These are phyloP conservation scores for Agaricales sp. DNA, from an alignment of 1,284 basidiomycete genomes.

Conservation along the genomic window DNA sequence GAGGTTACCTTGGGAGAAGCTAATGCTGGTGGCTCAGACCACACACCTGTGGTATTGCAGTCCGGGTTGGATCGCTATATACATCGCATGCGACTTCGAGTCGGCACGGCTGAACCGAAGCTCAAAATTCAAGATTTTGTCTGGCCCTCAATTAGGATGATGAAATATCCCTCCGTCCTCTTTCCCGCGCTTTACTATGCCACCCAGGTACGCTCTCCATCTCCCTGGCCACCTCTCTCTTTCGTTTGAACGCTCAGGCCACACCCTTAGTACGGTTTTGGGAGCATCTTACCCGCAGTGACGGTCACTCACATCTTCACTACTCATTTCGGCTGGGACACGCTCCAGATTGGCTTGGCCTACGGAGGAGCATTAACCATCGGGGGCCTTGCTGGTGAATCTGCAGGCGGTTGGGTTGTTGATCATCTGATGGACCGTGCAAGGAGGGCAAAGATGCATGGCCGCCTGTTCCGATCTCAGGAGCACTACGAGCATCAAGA, in stretches of 20 bases:
- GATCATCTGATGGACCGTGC: neutral
- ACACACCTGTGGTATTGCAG: neutral
- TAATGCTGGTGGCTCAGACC: neutral
- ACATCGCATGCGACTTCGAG: neutral
- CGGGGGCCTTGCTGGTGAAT: neutral
- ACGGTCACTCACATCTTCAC: slow-evolving; percentile 1
- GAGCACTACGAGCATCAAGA: neutral
- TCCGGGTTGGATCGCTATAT: neutral
- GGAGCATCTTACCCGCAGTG: neutral
- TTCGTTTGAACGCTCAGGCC: neutral
- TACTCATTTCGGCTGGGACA: neutral
- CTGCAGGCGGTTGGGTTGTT: neutral
- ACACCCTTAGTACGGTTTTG: neutral
- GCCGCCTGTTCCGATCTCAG: neutral
- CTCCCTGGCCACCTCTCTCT: neutral
- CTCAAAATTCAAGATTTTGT: neutral
- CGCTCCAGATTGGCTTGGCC: slow-evolving; percentile 1
- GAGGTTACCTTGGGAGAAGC: neutral
- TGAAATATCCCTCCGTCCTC: neutral
- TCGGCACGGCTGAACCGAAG: neutral
- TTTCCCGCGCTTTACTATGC: slow-evolving; percentile 1
- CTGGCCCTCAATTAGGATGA: neutral
- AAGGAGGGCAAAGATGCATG: neutral
- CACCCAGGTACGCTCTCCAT: neutral
- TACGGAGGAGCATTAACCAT: neutral